Conservation (phyloP, 2,329 filamentous ascomycete genomes). For the Alternaria sp. region DNA sequence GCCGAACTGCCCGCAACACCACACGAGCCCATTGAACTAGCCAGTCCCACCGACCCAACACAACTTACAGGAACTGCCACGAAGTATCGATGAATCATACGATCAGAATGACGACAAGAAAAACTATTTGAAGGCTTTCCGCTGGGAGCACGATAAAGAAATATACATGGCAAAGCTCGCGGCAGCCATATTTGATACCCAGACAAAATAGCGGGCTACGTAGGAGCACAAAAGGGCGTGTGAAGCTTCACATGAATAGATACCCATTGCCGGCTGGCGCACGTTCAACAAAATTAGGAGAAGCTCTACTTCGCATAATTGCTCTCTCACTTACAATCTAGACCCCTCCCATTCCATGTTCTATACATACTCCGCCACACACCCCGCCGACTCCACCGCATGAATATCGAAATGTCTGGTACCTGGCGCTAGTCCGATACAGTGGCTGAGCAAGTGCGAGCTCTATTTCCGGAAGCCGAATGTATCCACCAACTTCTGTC, state of each 20-base stretch:
- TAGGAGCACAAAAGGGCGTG: too few species aligned
- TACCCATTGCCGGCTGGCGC: neutral
- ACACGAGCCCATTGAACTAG: neutral
- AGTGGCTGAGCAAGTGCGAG: neutral
- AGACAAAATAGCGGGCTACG: too few species aligned
- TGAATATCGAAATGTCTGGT: neutral
- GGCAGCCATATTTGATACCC: too few species aligned
- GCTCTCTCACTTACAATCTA: neutral
- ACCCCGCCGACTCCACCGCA: neutral
- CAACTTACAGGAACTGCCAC: neutral
- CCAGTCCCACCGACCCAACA: neutral
- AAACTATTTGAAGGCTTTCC: neutral
- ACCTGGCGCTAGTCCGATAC: neutral
- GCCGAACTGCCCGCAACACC: neutral
- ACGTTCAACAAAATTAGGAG: neutral
- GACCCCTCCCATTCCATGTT: neutral
- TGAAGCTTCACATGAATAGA: neutral
- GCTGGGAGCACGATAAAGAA: neutral
- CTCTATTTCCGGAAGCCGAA: neutral
- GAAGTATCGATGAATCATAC: neutral
- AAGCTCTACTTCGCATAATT: neutral
- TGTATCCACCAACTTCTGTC: neutral
- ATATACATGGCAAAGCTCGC: too few species aligned
- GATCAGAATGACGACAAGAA: neutral
- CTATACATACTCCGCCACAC: neutral